Base-by-base conservation (phyloP, 805 yeast genomes). In the Hyphopichia homilentoma region DNA sequence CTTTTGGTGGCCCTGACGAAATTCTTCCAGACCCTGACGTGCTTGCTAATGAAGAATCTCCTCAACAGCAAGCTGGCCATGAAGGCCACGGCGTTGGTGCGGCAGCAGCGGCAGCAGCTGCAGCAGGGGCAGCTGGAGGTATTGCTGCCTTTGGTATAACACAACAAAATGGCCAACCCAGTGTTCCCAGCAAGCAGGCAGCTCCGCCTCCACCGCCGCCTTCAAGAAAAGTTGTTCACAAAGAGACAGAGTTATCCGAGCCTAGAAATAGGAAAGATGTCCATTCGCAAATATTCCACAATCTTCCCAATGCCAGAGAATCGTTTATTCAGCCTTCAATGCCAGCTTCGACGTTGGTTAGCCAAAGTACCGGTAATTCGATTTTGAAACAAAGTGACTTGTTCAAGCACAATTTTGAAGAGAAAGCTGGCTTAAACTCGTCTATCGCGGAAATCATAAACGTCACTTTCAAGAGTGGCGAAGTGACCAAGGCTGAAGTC, bases 381-480 rank as follows among this genome's bases (percentile, higher is more conserved):
- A 37, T 54, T 21, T 29, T 40, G 21, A 41, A 32, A 25, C 48
- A 48, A 29, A 34, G 27, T 20, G 60, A 54, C 23, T 33, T 48
- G 16, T 56, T 56, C 30, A 50, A 48, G 27, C 55, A 50, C 30
- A 27, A 27, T 18, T 41, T 44, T 20, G 43, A 54, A 6, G 51
- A 73, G 65, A 40, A 83, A 50, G 71, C 80, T 22, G 94, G 93
- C 2, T 65, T 90, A 44, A 85, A 81, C 47, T 79, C 89, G 3
- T 82, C 94, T 29, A 65, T 88, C 41, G 89, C 93, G n/a, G 97
- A 90, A 61, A 79, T 84, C 8, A 68, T 86, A 41, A 81, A 78
- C 51, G 95, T 87, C 4, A 70, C 73, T 13, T 80, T 80, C 57
- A 77, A 74, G 41, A 85, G 81, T 48, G 95, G 94, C 13, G 59